Conservation (phyloP, 305 asterid genomes). For the Rubia balearica region DNA sequence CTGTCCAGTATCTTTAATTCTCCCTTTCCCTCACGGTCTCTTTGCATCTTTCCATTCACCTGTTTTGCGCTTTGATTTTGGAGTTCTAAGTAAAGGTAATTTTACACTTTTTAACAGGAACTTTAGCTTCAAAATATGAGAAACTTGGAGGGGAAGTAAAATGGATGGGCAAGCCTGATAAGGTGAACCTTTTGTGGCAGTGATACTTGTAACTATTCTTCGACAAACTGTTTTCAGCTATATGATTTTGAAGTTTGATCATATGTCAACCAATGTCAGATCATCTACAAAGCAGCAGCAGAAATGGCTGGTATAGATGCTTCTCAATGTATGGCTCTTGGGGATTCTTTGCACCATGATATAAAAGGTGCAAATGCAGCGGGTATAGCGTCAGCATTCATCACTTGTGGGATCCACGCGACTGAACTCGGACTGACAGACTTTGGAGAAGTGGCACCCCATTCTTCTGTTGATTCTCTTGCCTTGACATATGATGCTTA, state of each 20-base stretch:
- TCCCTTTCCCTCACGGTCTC: not conserved
- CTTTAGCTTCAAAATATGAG: slow-evolving; percentile 74
- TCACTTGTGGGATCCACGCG: slow-evolving; percentile 79
- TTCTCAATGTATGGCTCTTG: slow-evolving; percentile 77
- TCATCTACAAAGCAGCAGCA: slow-evolving; percentile 78
- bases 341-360: slow-evolving; percentile 97
- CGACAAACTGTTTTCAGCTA: not conserved
- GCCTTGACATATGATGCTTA: slow-evolving; percentile 49
- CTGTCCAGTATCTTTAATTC: not conserved
- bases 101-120: slow-evolving; percentile 39
- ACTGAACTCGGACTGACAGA: slow-evolving; percentile 58
- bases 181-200: slow-evolving; percentile 36
- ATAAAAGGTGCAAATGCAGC: slow-evolving; percentile 82
- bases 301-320: slow-evolving; percentile 57
- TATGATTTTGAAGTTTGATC: slow-evolving; percentile 1
- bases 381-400: slow-evolving; percentile 59
- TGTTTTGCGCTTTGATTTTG: not conserved
- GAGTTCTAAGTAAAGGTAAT: slow-evolving; percentile 1
- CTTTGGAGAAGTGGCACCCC: slow-evolving; percentile 60
- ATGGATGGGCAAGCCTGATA: slow-evolving; percentile 99
- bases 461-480: slow-evolving; percentile 50
- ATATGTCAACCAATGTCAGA: slow-evolving; percentile 26
- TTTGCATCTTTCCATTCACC: not conserved
- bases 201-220: not conserved
- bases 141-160: slow-evolving; percentile 95